These are phyloP conservation scores for Monosporascus ibericus DNA, from an alignment of 2,329 filamentous ascomycete genomes.

Conservation along the genomic window DNA sequence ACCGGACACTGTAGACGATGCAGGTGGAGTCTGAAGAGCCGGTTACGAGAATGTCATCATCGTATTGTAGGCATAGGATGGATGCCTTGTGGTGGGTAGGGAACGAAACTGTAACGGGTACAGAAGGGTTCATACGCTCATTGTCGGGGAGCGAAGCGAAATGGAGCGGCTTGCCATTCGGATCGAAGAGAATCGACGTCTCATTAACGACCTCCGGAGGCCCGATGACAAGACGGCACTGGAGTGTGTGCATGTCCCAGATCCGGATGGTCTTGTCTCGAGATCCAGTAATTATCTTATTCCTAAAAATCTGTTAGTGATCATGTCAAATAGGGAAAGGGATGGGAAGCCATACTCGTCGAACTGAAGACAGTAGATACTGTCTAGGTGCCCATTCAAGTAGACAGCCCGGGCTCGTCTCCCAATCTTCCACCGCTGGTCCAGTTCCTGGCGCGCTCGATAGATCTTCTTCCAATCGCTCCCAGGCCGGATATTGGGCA, in stretches of 20 bases:
- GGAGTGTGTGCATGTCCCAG: slow-evolving; percentile 87
- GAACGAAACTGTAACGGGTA: slow-evolving; percentile 52
- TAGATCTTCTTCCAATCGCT: slow-evolving; percentile 88
- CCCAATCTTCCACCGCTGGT: slow-evolving; percentile 72
- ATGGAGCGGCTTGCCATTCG: slow-evolving; percentile 45
- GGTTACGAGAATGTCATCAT: slow-evolving; percentile 86
- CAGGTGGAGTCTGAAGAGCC: slow-evolving; percentile 89
- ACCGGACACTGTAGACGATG: slow-evolving; percentile 82
- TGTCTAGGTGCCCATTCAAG: slow-evolving; percentile 88
- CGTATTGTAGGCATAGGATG: slow-evolving; percentile 92
- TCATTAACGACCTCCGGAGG: slow-evolving; percentile 59
- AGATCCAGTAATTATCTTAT: slow-evolving; percentile 95
- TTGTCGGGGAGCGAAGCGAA: slow-evolving; percentile 50
- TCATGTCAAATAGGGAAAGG: background rate
- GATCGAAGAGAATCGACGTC: slow-evolving; percentile 43
- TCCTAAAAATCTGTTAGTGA: slow-evolving; percentile 44
- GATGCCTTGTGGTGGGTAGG: slow-evolving; percentile 77
- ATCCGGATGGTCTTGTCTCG: slow-evolving; percentile 92
- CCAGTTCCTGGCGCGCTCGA: slow-evolving; percentile 67
- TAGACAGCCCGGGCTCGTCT: slow-evolving; percentile 72
- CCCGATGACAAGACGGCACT: slow-evolving; percentile 82
- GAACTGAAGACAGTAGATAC: slow-evolving; percentile 96
- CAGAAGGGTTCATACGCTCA: slow-evolving; percentile 37
- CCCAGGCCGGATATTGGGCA: slow-evolving; percentile 48
- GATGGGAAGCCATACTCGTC: slow-evolving; percentile 65